Evolutionary conservation across 1,284 basidiomycete genomes (phyloP).

Genomic region (Golubevia pallescens): DNA sequence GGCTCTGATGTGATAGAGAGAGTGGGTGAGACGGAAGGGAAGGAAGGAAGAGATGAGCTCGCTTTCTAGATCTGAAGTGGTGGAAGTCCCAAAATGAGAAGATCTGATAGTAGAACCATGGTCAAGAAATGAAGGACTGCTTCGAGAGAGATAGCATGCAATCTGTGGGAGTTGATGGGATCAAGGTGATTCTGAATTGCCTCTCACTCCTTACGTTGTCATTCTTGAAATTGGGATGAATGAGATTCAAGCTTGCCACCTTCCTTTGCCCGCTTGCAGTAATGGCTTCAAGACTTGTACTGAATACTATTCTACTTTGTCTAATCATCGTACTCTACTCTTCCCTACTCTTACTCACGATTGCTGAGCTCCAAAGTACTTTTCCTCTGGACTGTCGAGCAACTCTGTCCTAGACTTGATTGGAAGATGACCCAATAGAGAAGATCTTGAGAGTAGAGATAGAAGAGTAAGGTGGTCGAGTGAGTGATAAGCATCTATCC

Average conservation of each 20-base stretch:
- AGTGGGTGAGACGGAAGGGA: not conserved
- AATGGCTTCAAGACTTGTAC: too few relatives aligned
- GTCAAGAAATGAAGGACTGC: not conserved
- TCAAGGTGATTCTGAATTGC: not conserved
- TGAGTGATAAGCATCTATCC: not conserved
- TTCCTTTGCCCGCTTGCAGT: too few relatives aligned
- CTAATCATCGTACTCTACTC: too few relatives aligned
- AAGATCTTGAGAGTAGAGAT: constrained; percentile 10
- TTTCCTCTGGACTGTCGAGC: constrained; percentile 22
- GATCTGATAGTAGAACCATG: too few relatives aligned
- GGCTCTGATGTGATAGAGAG: constrained; percentile 67
- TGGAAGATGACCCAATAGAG: constrained; percentile 40
- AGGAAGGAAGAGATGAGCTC: not conserved
- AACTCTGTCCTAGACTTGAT: constrained; percentile 25
- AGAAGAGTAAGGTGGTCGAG: not conserved
- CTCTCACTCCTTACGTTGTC: too few relatives aligned
- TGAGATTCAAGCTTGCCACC: too few relatives aligned
- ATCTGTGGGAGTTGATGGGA: not conserved
- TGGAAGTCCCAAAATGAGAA: too few relatives aligned
- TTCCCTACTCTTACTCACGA: too few relatives aligned
- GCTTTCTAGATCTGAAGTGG: too few relatives aligned
- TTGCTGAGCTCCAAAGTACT: constrained; percentile 33
- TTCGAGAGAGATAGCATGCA: not conserved
- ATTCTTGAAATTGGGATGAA: too few relatives aligned
- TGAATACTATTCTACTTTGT: too few relatives aligned